A percentile compares a stretch with the other conserved stretches of the same genome.
These are phyloP conservation scores for Tylopilus vinaceipallidus DNA, from an alignment of 768 basidiomycete species.

Conservation along the genomic window DNA sequence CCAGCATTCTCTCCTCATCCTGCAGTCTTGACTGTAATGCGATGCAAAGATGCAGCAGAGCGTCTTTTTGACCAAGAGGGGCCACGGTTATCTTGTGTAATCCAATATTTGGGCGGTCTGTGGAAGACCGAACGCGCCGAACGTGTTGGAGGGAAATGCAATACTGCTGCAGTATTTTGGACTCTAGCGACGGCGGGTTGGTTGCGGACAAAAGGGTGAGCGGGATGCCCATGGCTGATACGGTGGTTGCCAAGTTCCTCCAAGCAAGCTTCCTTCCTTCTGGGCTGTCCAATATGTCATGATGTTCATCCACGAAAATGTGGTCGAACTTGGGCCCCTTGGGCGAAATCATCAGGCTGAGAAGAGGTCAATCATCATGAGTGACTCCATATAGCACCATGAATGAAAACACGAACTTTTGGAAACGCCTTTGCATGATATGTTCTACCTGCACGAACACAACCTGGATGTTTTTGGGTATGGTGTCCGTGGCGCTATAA, in stretches of 20 bases:
- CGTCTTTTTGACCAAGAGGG: neutral
- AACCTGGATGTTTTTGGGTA: neutral
- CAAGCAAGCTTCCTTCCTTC: neutral
- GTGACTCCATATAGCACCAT: neutral
- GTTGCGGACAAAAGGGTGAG: slow-evolving; percentile 2
- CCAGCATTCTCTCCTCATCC: neutral
- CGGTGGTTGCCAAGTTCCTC: neutral
- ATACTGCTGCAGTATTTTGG: too few relatives aligned
- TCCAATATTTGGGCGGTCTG: too few relatives aligned
- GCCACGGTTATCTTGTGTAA: too few relatives aligned
- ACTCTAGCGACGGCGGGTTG: neutral
- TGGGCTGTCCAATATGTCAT: slow-evolving; percentile 1
- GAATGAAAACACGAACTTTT: too few relatives aligned
- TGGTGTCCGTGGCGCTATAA: neutral
- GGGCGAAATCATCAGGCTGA: neutral
- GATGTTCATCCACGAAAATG: slow-evolving; percentile 4
- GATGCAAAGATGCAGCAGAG: neutral
- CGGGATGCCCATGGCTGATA: neutral
- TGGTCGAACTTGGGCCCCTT: neutral
- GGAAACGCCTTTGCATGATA: neutral
- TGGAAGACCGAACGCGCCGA: too few relatives aligned
- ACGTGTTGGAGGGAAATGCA: too few relatives aligned
- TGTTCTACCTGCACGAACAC: slow-evolving; percentile 12
- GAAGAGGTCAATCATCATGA: too few relatives aligned
- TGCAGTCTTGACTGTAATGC: neutral